A percentile compares a stretch with the other conserved stretches of the same genome.
Evolutionary conservation across 441 rosid genomes (phyloP).

Genomic region (Macaranga tanarius): DNA sequence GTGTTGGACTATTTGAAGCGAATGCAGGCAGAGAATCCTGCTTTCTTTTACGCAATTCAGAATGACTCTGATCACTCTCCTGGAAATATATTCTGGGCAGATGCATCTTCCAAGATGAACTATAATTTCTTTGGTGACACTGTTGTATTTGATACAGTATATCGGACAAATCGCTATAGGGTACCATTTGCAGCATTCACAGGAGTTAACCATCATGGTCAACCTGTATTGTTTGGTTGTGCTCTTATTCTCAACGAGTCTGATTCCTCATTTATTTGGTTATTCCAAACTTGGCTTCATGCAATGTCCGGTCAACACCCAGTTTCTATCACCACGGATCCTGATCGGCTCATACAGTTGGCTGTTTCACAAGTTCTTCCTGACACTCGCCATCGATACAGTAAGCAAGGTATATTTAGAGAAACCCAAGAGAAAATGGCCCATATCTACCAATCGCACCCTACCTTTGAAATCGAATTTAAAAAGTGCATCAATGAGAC

Average conservation of each 20-base stretch:
- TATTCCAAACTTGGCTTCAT: conserved; percentile 65
- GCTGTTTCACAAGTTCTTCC: conserved; percentile 60
- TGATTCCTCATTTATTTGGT: conserved; percentile 60
- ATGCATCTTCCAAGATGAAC: conserved; percentile 53
- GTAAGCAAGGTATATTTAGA: conserved; percentile 46
- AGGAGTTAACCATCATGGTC: conserved; percentile 74
- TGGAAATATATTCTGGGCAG: conserved; percentile 70
- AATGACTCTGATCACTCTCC: conserved; percentile 28
- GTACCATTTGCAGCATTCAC: conserved; percentile 73
- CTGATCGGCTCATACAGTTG: conserved; percentile 49
- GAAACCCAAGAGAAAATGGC: conserved; percentile 66
- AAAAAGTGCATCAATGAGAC: conserved; percentile 51
- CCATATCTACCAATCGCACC: conserved; percentile 53
- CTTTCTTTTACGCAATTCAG: conserved; percentile 62
- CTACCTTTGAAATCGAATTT: conserved; percentile 61
- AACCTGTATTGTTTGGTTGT: conserved; percentile 67
- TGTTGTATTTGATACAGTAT: conserved; percentile 49
- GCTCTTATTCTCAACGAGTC: conserved; percentile 66
- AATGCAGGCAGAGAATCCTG: conserved; percentile 56
- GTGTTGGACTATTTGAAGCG: conserved; percentile 54
- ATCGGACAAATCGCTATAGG: conserved; percentile 40
- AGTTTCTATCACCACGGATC: conserved; percentile 64
- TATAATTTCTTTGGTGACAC: conserved; percentile 64
- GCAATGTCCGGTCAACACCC: conserved; percentile 61
- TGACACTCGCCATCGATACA: conserved; percentile 60